Evolutionary conservation across 352 stramenopile species (phyloP), one percentile per base, ranked within the genome.

Genomic region (Globisporangium heterothallicum): DNA sequence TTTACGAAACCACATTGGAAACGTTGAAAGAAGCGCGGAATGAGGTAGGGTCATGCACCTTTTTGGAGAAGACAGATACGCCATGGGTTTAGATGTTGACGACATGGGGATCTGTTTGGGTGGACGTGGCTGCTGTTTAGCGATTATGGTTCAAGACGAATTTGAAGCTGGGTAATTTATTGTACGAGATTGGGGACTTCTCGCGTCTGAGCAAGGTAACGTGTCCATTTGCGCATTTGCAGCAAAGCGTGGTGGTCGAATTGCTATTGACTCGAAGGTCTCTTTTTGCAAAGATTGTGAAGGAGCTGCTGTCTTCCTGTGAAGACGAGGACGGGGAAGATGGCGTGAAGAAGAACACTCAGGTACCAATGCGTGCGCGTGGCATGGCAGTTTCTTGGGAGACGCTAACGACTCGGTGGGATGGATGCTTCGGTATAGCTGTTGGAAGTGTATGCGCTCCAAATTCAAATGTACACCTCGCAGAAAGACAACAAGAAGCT

Each of bases 81-180:
- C n/a, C n/a, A n/a, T n/a, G n/a, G n/a, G n/a, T n/a, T n/a, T n/a
- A n/a, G n/a, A n/a, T n/a, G n/a, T n/a, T n/a, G n/a, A n/a, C n/a
- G n/a, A n/a, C n/a, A n/a, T n/a, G n/a, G n/a, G n/a, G n/a, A n/a
- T n/a, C 36, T 29, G n/a, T 13, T 3, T 26, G 16, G 26, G 22
- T 40, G 12, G 10, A 1, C 43, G 24, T 25, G 13, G 24, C n/a
- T n/a, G n/a, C n/a, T 41, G n/a, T 40, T 16, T 48, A 91, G 75
- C 78, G 93, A 3, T 53, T 98, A 13, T 98, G 93, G 93, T 97
- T 98, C 74, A 98, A 98, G 68, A 97, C 91, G 21, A 97, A 96
- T 59, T 58, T 98, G 9, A 98, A 98, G 57, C 81, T 97, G 36
- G 93, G 93, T 10, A 97, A 98, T 47, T 64, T 98, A 30, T 58